Conservation (phyloP, 371 early-diverging fungal species). For the Amoeboaphelidium protococcarum region DNA sequence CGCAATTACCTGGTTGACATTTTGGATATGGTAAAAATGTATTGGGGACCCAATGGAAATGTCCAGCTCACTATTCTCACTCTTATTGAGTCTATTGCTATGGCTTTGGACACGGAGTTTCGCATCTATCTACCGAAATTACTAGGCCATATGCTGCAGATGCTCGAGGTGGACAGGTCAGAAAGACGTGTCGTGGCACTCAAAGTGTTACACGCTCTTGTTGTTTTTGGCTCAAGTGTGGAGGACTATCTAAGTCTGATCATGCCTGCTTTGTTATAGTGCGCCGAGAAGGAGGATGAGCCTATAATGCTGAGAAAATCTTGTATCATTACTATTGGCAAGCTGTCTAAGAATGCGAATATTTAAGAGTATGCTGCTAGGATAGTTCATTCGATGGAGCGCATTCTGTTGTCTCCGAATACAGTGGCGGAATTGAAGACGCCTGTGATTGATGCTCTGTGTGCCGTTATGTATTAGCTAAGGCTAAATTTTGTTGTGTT, state of each 20-base stretch:
- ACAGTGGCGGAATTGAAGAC: slow-evolving; percentile 27
- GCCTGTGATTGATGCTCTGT: slow-evolving; percentile 52
- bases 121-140: slow-evolving; percentile 37
- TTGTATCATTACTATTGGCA: slow-evolving; percentile 50
- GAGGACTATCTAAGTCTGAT: slow-evolving; percentile 83
- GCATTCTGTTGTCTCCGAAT: slow-evolving; percentile 35
- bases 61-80: slow-evolving; percentile 53
- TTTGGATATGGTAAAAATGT: slow-evolving; percentile 42
- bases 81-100: slow-evolving; percentile 57
- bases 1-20: slow-evolving; percentile 57
- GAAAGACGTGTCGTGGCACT: slow-evolving; percentile 41
- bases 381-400: slow-evolving; percentile 65
- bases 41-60: slow-evolving; percentile 38
- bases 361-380: slow-evolving; percentile 70
- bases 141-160: slow-evolving; percentile 34
- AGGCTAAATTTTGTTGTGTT: slow-evolving; percentile 67
- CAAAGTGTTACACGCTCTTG: slow-evolving; percentile 53
- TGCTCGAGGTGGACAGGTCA: slow-evolving; percentile 45
- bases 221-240: slow-evolving; percentile 57
- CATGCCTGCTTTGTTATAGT: slow-evolving; percentile 52
- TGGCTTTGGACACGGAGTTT: slow-evolving; percentile 64
- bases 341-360: slow-evolving; percentile 46
- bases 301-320: slow-evolving; percentile 32
- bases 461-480: slow-evolving; percentile 55
- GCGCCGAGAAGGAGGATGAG: slow-evolving; percentile 45